phyloP scores from a whole-genome alignment of 2,329 filamentous ascomycete genomes.

The Fusarium drepaniforme region DNA sequence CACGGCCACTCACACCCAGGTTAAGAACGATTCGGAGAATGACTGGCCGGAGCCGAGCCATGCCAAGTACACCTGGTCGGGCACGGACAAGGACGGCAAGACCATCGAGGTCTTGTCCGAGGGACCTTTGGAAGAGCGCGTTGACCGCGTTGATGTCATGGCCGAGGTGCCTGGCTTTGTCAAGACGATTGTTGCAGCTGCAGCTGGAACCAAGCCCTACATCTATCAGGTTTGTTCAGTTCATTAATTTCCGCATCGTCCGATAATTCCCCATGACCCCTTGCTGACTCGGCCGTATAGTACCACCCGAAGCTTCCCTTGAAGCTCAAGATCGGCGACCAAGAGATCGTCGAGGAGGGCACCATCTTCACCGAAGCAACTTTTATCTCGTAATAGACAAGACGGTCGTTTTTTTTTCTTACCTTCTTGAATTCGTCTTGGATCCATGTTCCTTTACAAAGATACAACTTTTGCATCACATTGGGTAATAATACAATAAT shows the following conservation, averaged over 20 bases:
- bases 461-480: slow-evolving; percentile 37
- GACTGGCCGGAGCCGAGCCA: slow-evolving; percentile 90
- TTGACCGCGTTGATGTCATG: slow-evolving; percentile 92
- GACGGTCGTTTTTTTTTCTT: not conserved
- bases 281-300: slow-evolving; percentile 57
- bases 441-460: slow-evolving; percentile 20
- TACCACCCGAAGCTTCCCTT: slow-evolving; percentile 79
- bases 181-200: slow-evolving; percentile 90
- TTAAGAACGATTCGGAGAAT: slow-evolving; percentile 79
- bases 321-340: slow-evolving; percentile 87
- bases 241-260: not conserved
- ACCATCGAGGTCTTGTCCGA: slow-evolving; percentile 77
- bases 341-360: slow-evolving; percentile 83
- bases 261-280: slow-evolving; percentile 14
- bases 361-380: slow-evolving; percentile 89
- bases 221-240: slow-evolving; percentile 85
- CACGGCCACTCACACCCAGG: slow-evolving; percentile 75
- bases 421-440: slow-evolving; percentile 10
- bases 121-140: slow-evolving; percentile 74
- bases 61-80: slow-evolving; percentile 82
- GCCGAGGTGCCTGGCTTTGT: slow-evolving; percentile 95
- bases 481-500: slow-evolving; percentile 48
- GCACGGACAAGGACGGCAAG: slow-evolving; percentile 82
- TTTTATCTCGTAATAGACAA: slow-evolving; percentile 80
- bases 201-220: slow-evolving; percentile 94